These are phyloP conservation scores for Aspergillus chevalieri DNA, from an alignment of 2,329 filamentous ascomycete genomes.

Conservation along the genomic window DNA sequence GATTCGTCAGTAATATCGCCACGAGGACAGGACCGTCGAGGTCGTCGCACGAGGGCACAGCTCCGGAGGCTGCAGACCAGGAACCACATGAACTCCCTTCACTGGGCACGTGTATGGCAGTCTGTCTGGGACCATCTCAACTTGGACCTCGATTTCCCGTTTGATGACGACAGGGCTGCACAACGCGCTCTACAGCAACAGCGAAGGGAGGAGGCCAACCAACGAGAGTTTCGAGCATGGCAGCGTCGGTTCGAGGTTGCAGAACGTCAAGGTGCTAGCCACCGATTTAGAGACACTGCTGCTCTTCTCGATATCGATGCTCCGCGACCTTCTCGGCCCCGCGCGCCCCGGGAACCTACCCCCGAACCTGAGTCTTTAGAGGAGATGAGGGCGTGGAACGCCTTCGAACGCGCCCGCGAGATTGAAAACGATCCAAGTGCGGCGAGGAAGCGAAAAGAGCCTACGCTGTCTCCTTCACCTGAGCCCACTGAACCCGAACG, in stretches of 20 bases:
- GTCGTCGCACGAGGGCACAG: slow-evolving; percentile 42
- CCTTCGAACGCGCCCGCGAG: slow-evolving; percentile 77
- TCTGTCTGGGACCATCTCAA: slow-evolving; percentile 75
- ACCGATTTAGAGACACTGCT: slow-evolving; percentile 65
- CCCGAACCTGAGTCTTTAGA: slow-evolving; percentile 68
- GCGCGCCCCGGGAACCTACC: slow-evolving; percentile 31
- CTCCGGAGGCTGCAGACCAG: slow-evolving; percentile 36
- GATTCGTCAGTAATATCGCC: slow-evolving; percentile 25
- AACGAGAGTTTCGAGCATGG: slow-evolving; percentile 64
- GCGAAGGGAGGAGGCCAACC: slow-evolving; percentile 44
- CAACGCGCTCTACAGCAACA: slow-evolving; percentile 52
- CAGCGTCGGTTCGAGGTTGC: slow-evolving; percentile 78
- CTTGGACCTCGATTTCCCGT: slow-evolving; percentile 78
- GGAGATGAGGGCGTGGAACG: slow-evolving; percentile 81
- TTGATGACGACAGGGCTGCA: slow-evolving; percentile 63
- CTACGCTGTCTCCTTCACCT: slow-evolving; percentile 72
- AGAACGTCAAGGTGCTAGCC: slow-evolving; percentile 66
- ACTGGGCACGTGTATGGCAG: slow-evolving; percentile 79
- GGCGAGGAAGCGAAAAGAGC: slow-evolving; percentile 47
- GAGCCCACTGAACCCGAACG: slow-evolving; percentile 65
- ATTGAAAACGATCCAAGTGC: slow-evolving; percentile 48
- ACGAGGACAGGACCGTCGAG: slow-evolving; percentile 40
- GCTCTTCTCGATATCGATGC: slow-evolving; percentile 51
- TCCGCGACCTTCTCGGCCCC: slow-evolving; percentile 36
- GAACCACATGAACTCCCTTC: slow-evolving; percentile 42